Conservation (phyloP, 2,329 filamentous ascomycete genomes). For the Stachybotrys elegans region DNA sequence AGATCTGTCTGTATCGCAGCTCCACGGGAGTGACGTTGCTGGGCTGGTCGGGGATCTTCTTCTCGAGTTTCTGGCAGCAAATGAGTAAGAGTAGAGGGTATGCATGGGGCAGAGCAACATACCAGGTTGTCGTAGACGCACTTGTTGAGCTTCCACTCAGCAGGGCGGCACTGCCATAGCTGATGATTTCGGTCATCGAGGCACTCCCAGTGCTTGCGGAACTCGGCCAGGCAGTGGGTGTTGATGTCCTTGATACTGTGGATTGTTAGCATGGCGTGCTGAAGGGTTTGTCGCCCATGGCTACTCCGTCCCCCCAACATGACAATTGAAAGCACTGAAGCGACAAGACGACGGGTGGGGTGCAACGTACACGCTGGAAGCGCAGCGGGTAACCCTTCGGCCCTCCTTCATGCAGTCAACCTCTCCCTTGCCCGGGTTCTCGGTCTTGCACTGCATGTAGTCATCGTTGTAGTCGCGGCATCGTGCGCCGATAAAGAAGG, state of each 20-base stretch:
- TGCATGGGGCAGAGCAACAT: too few species aligned
- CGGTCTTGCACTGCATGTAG: slow-evolving; percentile 99
- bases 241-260: slow-evolving; percentile 88
- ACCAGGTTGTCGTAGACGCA: slow-evolving; percentile 97
- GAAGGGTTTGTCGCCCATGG: too few species aligned
- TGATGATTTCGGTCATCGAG: slow-evolving; percentile 98
- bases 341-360: background rate
- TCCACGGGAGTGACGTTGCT: slow-evolving; percentile 68
- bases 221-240: slow-evolving; percentile 85
- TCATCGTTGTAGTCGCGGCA: slow-evolving; percentile 97
- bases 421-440: slow-evolving; percentile 86
- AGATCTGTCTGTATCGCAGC: slow-evolving; percentile 60
- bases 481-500: slow-evolving; percentile 94
- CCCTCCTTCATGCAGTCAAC: slow-evolving; percentile 95
- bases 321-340: background rate
- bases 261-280: too few species aligned
- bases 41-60: slow-evolving; percentile 71
- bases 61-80: slow-evolving; percentile 65
- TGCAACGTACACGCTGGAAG: slow-evolving; percentile 80
- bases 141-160: slow-evolving; percentile 86
- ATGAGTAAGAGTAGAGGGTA: slow-evolving; percentile 9
- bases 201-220: slow-evolving; percentile 91
- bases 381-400: slow-evolving; percentile 92
- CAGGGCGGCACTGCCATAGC: slow-evolving; percentile 87
- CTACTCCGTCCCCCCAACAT: too few species aligned